Evolutionary conservation across 768 basidiomycete genomes (phyloP).

Genomic region (Rhodosporidiobolus sp.): DNA sequence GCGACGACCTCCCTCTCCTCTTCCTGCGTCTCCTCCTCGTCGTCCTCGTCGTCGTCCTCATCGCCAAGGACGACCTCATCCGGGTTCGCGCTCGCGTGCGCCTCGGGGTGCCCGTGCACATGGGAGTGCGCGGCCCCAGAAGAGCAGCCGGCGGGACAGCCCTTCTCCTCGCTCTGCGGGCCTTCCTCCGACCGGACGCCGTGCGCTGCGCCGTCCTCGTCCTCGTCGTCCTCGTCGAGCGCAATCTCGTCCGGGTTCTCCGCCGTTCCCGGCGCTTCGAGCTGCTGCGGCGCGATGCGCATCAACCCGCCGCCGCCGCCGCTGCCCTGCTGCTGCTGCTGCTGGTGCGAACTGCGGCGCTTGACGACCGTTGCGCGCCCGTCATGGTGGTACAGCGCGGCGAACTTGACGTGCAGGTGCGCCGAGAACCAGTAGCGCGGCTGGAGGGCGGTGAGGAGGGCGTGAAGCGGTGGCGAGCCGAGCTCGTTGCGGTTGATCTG

Average conservation of each 20-base stretch:
- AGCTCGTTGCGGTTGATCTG: conserved; percentile 62
- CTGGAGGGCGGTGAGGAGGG: conserved; percentile 65
- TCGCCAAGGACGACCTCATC: conserved; percentile 57
- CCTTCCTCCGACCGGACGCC: background rate
- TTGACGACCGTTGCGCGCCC: conserved; percentile 30
- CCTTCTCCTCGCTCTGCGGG: conserved; percentile 32
- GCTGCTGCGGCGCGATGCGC: conserved; percentile 43
- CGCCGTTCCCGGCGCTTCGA: conserved; percentile 34
- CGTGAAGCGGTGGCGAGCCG: conserved; percentile 83
- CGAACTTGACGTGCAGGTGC: conserved; percentile 82
- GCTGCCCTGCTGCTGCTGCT: too few species aligned
- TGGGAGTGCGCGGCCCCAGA: background rate
- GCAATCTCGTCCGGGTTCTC: conserved; percentile 46
- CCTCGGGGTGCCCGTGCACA: too few species aligned
- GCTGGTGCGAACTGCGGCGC: too few species aligned
- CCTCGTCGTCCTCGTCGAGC: conserved; percentile 44
- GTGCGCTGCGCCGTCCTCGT: conserved; percentile 10
- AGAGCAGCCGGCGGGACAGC: conserved; percentile 9
- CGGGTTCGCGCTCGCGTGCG: conserved; percentile 44
- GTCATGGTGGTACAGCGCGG: conserved; percentile 55
- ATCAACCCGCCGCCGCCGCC: background rate
- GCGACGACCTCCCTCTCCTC: background rate
- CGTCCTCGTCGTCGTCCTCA: conserved; percentile 42
- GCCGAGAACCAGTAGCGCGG: conserved; percentile 91
- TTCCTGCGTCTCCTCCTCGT: conserved; percentile 9